These are phyloP conservation scores for Ochetophila trinervis DNA, from an alignment of 306 rosid genomes.

Conservation along the genomic window DNA sequence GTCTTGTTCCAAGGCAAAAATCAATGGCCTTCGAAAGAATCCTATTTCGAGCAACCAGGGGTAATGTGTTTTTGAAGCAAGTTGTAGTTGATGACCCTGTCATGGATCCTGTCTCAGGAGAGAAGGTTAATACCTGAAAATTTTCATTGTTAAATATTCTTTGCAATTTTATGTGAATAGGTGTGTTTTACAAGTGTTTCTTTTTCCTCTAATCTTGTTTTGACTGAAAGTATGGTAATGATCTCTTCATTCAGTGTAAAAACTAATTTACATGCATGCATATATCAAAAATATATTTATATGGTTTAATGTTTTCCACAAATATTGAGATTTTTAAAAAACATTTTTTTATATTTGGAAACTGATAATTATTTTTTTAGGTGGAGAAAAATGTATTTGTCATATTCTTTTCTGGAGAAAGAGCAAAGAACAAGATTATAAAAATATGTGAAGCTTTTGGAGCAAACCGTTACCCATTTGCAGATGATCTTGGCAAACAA, in stretches of 20 bases:
- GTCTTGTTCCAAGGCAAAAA: constrained; percentile 78
- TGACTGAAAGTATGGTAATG: neutral
- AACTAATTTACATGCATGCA: neutral
- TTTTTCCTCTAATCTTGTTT: neutral
- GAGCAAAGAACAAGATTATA: constrained; percentile 64
- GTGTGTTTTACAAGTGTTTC: neutral
- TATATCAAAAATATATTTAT: neutral
- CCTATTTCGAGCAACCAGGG: constrained; percentile 79
- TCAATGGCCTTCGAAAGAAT: constrained; percentile 69
- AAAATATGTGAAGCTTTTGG: constrained; percentile 88
- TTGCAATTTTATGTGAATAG: neutral
- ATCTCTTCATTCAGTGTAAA: too few relatives aligned
- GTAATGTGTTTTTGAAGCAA: constrained; percentile 76
- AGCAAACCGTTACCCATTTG: constrained; percentile 81
- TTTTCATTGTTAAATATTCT: constrained; percentile 16
- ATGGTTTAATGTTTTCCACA: neutral
- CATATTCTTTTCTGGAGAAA: constrained; percentile 80
- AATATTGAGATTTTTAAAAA: constrained; percentile 14
- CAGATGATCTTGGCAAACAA: constrained; percentile 63
- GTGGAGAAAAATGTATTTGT: constrained; percentile 80
- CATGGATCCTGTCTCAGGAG: constrained; percentile 74
- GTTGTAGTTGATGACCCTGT: constrained; percentile 54
- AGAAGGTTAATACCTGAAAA: constrained; percentile 53
- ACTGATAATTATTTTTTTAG: constrained; percentile 34
- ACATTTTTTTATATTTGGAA: neutral